These are phyloP conservation scores for Andrographis paniculata DNA, from an alignment of 305 asterid genomes.

Conservation along the genomic window DNA sequence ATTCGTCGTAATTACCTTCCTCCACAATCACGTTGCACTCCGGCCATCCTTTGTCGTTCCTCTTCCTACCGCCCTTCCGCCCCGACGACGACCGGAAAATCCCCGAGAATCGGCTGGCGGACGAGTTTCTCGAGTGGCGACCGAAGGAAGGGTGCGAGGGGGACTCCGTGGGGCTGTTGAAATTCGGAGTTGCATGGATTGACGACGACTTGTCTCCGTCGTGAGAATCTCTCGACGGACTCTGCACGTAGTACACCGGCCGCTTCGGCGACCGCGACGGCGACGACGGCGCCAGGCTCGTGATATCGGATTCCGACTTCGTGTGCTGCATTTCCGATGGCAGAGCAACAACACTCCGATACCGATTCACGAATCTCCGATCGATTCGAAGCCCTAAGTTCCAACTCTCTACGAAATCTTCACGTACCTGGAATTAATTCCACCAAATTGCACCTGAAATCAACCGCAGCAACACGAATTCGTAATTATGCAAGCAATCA, in stretches of 20 bases:
- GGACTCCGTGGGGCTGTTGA: slow-evolving; percentile 85
- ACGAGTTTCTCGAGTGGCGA: slow-evolving; percentile 91
- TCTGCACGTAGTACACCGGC: slow-evolving; percentile 81
- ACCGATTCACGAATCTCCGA: too few relatives aligned
- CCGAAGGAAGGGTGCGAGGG: slow-evolving; percentile 95
- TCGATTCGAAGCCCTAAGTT: too few relatives aligned
- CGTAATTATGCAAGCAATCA: background rate
- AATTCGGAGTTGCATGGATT: slow-evolving; percentile 87
- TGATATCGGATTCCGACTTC: slow-evolving; percentile 85
- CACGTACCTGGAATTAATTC: too few relatives aligned
- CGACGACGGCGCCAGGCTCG: slow-evolving; percentile 91
- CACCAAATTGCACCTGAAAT: too few relatives aligned
- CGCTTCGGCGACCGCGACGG: slow-evolving; percentile 94
- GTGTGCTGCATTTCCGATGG: slow-evolving; percentile 46
- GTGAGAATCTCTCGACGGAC: slow-evolving; percentile 91
- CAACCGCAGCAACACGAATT: background rate
- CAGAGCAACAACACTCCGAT: too few relatives aligned
- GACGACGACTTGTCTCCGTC: slow-evolving; percentile 86
- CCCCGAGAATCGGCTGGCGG: slow-evolving; percentile 87
- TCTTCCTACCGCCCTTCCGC: slow-evolving; percentile 51
- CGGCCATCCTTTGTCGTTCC: slow-evolving; percentile 95
- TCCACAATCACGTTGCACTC: slow-evolving; percentile 83
- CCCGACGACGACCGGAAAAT: slow-evolving; percentile 86
- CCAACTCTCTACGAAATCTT: too few relatives aligned
- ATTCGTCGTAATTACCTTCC: slow-evolving; percentile 78